These are phyloP conservation scores for Halophytophthora polymorphica DNA, from an alignment of 352 stramenopile species.

Conservation along the genomic window DNA sequence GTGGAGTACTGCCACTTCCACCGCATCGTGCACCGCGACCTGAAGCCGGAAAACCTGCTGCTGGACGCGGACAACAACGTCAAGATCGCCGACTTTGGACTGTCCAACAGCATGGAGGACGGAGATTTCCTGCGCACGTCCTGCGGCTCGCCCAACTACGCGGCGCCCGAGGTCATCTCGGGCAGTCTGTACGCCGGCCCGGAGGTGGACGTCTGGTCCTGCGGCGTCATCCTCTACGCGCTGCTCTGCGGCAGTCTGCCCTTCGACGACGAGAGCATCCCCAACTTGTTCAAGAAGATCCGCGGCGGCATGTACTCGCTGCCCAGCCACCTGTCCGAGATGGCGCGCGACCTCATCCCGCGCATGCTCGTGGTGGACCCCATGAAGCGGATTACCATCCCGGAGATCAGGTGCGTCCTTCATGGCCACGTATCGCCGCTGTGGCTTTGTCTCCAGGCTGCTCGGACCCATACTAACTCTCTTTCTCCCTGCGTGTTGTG, in stretches of 20 bases:
- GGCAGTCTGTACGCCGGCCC: constrained; percentile 97
- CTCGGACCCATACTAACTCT: no score
- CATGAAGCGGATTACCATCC: constrained; percentile 99
- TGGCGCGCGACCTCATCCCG: constrained; percentile 96
- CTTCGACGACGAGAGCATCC: constrained; percentile 99
- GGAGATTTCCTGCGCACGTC: constrained; percentile 98
- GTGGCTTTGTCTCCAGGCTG: neutral
- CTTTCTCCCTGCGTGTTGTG: no score
- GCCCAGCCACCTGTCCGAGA: constrained; percentile 95
- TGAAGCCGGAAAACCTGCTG: constrained; percentile 98
- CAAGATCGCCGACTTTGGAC: constrained; percentile 99
- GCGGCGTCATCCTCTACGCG: constrained; percentile 99
- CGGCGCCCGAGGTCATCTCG: constrained; percentile 98
- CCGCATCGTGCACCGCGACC: constrained; percentile 98
- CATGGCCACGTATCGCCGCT: no score
- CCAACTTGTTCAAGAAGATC: constrained; percentile 99
- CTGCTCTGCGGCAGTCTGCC: constrained; percentile 97
- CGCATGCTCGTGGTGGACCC: constrained; percentile 99
- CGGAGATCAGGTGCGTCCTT: constrained; percentile 89
- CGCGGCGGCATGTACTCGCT: constrained; percentile 97
- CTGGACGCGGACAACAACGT: constrained; percentile 99
- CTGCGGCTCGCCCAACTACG: constrained; percentile 98
- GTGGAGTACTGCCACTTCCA: constrained; percentile 99
- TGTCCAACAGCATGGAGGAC: constrained; percentile 98
- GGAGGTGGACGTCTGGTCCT: constrained; percentile 99